Base-by-base conservation (phyloP, 1,284 basidiomycete species). In the Puccinia polysora region DNA sequence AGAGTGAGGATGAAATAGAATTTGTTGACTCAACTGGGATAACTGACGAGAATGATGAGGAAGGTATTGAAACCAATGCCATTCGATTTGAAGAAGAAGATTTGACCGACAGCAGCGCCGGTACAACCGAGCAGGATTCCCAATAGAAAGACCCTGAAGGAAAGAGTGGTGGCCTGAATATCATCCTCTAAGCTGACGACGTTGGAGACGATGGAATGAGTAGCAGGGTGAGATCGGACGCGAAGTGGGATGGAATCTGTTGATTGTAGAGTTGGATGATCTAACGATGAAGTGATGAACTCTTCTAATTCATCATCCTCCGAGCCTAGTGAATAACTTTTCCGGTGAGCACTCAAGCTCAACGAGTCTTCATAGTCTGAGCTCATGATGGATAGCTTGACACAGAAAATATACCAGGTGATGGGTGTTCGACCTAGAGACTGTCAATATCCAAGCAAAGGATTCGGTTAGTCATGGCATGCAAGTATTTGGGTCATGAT, bases 101-200 rank as follows among this genome's bases (percentile, higher is more conserved):
- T 76, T 75, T 81, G 80, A 1, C 79, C 79, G 4, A 81, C 80
- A 14, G 81, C 80, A 10, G 84, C 84, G 5, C 84, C 84, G 1
- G 84, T 75, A 15, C 83, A 75, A 73, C 84, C 84, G 76, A 85
- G 83, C 49, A 82, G 74, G 1, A 78, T 79, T 1, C 84, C 84
- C n/a, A 85, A 80, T 4, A 84, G 18, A 4, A 84, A 73, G 2
- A 82, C 83, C 32, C 84, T 78, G 40, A 84, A 78, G 0, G 84
- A 85, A 3, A 85, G 76, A 0, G 83, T 82, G 14, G 56, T 68
- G 20, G 50, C 52, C 40, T 56, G 32, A 18, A 45, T 53, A 30
- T 68, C 65, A 18, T 68, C 53, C 34, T 68, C 65, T 14, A 68
- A 25, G 36, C 65, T 68, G 53, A 68, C 65, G 6, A 68, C 65